These are phyloP conservation scores for Gossypium arboreum DNA, from an alignment of 345 rosid species.

Conservation along the genomic window DNA sequence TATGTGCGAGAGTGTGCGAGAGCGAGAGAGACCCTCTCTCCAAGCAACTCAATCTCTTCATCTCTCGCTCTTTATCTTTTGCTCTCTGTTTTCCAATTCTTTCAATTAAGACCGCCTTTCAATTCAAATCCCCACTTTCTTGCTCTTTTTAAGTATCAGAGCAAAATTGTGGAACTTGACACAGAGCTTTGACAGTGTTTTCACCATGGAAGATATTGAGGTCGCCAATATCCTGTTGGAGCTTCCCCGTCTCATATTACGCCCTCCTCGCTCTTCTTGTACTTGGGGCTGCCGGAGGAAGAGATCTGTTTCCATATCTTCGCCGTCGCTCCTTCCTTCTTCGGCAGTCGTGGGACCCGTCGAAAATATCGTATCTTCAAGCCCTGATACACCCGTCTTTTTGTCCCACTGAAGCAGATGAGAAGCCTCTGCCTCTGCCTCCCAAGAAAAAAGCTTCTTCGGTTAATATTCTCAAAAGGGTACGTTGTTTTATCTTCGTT, in stretches of 20 bases:
- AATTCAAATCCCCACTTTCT: no score
- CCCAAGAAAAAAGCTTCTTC: constrained; percentile 18
- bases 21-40: neutral
- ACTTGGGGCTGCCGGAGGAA: constrained; percentile 30
- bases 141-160: no score
- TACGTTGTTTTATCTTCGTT: neutral
- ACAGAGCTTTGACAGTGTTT: neutral
- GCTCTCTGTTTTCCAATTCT: neutral
- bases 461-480: constrained; percentile 24
- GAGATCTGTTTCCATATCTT: constrained; percentile 22
- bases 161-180: neutral
- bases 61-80: no score
- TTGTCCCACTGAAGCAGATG: constrained; percentile 37
- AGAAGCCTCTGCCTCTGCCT: constrained; percentile 16
- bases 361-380: constrained; percentile 18
- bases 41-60: neutral
- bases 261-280: neutral
- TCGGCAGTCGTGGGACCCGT: neutral
- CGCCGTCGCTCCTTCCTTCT: neutral
- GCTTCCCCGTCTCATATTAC: constrained; percentile 18
- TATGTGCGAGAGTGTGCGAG: neutral
- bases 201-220: constrained; percentile 7
- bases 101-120: neutral
- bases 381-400: constrained; percentile 39
- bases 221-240: constrained; percentile 26